A percentile compares a stretch with the other conserved stretches of the same genome.
phyloP scores from a whole-genome alignment of 1,139 yeast species.

The Taiozyma sp. region DNA sequence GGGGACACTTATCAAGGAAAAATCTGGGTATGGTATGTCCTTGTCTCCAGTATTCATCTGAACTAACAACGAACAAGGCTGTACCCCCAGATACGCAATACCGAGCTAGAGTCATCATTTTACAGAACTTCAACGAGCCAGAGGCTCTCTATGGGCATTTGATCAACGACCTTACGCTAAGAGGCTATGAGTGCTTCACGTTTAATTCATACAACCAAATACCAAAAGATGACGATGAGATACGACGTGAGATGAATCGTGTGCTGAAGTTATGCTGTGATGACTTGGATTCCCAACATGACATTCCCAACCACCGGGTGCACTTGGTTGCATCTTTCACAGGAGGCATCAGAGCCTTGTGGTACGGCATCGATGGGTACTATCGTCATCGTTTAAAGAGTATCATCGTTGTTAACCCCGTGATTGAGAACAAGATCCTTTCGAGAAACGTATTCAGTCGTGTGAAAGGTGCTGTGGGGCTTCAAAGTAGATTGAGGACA shows the following conservation, averaged over 20 bases:
- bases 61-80: background rate
- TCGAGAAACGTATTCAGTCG: constrained; percentile 1
- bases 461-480: background rate
- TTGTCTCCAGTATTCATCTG: background rate
- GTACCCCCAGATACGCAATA: background rate
- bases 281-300: constrained; percentile 10
- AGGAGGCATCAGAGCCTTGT: constrained; percentile 8
- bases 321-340: constrained; percentile 15
- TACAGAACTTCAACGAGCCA: background rate
- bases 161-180: background rate
- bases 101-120: constrained; percentile 1
- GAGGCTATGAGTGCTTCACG: constrained; percentile 1
- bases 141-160: background rate
- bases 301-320: constrained; percentile 2
- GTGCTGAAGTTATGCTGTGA: constrained; percentile 15
- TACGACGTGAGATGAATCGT: constrained; percentile 14
- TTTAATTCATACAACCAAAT: background rate
- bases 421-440: constrained; percentile 5
- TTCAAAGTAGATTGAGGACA: background rate
- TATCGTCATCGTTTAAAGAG: constrained; percentile 13
- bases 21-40: background rate
- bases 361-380: constrained; percentile 16
- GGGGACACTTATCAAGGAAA: background rate
- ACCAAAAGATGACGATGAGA: constrained; percentile 2
- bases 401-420: constrained; percentile 15